These are phyloP conservation scores for Tieghemostelium lacteum DNA, from an alignment of 78 protist species.

Conservation along the genomic window DNA sequence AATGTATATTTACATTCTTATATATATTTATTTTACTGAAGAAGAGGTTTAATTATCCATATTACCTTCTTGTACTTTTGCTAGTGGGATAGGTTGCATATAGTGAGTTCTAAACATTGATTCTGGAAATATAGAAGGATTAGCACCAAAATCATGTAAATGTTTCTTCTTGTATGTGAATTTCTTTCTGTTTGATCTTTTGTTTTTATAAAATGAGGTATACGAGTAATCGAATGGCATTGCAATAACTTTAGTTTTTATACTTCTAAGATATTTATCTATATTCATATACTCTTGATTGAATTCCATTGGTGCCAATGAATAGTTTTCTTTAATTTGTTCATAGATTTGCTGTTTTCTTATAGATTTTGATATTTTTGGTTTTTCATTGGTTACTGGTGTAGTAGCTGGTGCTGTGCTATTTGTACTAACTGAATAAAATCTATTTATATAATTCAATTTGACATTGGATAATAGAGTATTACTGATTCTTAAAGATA, in stretches of 20 bases:
- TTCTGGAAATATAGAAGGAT: slow-evolving; percentile 59
- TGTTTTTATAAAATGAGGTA: slow-evolving; percentile 26
- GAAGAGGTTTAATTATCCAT: slow-evolving; percentile 2
- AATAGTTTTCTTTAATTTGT: not conserved
- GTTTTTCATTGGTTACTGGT: not conserved
- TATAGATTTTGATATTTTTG: not conserved
- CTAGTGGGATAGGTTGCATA: slow-evolving; percentile 50
- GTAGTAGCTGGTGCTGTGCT: not conserved
- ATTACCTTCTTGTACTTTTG: slow-evolving; percentile 28
- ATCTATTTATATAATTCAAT: no score
- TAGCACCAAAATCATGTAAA: slow-evolving; percentile 51
- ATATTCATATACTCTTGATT: slow-evolving; percentile 21
- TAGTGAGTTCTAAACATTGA: slow-evolving; percentile 66
- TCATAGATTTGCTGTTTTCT: not conserved
- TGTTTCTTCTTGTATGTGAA: slow-evolving; percentile 8
- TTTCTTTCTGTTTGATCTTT: slow-evolving; percentile 27
- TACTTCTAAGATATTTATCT: slow-evolving; percentile 12
- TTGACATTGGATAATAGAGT: no score
- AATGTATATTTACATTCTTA: not conserved
- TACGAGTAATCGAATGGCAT: slow-evolving; percentile 70
- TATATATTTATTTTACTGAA: not conserved
- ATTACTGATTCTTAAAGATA: no score
- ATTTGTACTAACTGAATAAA: no score
- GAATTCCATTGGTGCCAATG: not conserved
- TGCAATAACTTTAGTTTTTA: slow-evolving; percentile 57